phyloP scores from a whole-genome alignment of 768 basidiomycete species.

The Cystobasidium tubakii region DNA sequence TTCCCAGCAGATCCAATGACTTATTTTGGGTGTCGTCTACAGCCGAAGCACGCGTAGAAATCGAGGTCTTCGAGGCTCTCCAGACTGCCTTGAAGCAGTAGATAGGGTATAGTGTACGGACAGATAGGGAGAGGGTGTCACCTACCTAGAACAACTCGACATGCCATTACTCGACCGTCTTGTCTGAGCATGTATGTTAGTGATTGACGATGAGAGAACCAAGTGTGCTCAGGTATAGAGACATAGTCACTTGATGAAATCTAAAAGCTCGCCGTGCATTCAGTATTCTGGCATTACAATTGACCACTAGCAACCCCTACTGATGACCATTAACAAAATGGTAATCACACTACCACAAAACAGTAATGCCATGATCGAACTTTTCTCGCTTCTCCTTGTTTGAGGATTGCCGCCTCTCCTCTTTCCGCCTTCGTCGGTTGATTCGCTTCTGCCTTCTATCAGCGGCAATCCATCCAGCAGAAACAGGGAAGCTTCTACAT shows the following conservation, averaged over 20 bases:
- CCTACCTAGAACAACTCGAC: neutral
- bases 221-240: no score
- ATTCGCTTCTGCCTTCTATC: neutral
- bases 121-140: neutral
- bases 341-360: neutral
- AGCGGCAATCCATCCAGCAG: neutral
- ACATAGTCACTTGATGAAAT: no score
- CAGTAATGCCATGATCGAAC: slow-evolving; percentile 12
- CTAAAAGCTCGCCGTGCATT: no score
- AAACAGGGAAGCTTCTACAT: no score
- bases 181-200: no score
- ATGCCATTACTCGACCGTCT: neutral
- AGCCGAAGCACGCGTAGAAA: slow-evolving; percentile 57
- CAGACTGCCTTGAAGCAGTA: slow-evolving; percentile 68
- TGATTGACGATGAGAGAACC: no score
- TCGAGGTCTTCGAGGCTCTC: slow-evolving; percentile 91
- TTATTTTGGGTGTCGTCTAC: no score
- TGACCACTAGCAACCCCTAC: no score
- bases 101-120: neutral
- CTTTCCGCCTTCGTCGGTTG: slow-evolving; percentile 82
- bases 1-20: no score
- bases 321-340: neutral
- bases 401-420: slow-evolving; percentile 51
- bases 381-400: slow-evolving; percentile 16
- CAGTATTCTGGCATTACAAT: no score